Conservation (phyloP, 2,329 filamentous ascomycete genomes). For the Furcasterigmium furcatum region DNA sequence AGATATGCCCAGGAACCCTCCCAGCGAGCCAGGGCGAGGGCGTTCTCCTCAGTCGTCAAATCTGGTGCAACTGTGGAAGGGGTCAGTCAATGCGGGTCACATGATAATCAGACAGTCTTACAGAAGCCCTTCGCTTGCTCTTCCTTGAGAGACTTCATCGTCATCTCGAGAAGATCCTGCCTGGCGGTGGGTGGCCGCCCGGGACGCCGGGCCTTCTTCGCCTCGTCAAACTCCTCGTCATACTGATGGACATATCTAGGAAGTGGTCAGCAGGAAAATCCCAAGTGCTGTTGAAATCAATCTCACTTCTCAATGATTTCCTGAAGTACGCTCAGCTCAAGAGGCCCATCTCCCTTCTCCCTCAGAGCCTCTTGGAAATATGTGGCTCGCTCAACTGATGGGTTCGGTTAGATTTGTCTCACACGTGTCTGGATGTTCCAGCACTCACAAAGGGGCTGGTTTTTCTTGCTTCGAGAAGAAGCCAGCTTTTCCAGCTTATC, state of each 20-base stretch:
- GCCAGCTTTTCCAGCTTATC: conserved; percentile 75
- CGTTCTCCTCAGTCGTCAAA: conserved; percentile 62
- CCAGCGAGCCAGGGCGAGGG: conserved; percentile 68
- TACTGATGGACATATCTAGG: conserved; percentile 63
- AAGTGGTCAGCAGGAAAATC: conserved; percentile 18
- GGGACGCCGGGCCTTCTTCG: conserved; percentile 69
- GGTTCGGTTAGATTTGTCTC: conserved; percentile 1
- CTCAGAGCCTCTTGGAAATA: conserved; percentile 69
- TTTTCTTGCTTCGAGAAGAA: conserved; percentile 66
- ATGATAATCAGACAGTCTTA: conserved; percentile 33
- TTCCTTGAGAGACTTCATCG: conserved; percentile 66
- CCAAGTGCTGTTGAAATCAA: neutral
- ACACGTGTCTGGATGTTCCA: neutral
- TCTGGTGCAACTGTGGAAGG: conserved; percentile 64
- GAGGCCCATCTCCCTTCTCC: conserved; percentile 44
- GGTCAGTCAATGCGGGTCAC: conserved; percentile 11
- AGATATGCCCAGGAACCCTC: conserved; percentile 82
- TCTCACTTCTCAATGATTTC: conserved; percentile 58
- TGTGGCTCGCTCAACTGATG: conserved; percentile 30
- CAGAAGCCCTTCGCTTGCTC: conserved; percentile 84
- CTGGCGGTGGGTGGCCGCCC: conserved; percentile 75
- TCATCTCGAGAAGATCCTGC: conserved; percentile 74
- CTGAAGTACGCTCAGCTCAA: conserved; percentile 56
- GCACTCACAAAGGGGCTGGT: conserved; percentile 67
- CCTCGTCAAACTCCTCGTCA: conserved; percentile 64